Conservation (phyloP, 2,329 filamentous ascomycete genomes). For the Sordariomycetes sp. region DNA sequence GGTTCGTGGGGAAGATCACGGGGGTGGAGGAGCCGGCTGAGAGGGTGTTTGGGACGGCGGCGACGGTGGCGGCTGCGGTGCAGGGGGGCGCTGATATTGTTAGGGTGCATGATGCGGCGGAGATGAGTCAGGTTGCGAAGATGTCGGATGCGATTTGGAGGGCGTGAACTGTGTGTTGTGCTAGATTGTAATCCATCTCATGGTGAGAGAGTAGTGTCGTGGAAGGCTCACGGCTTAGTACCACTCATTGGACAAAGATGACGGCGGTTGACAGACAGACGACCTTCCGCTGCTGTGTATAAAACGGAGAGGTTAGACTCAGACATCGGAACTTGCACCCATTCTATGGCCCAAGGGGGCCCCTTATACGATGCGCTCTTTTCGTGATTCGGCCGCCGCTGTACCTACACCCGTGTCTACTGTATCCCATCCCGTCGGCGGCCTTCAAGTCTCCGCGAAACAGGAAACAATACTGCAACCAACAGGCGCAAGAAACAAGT, state of each 20-base stretch:
- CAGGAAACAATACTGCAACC: not conserved
- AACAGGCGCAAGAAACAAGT: not conserved
- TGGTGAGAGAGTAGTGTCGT: not conserved
- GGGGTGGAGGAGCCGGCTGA: constrained; percentile 58
- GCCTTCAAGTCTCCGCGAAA: no score
- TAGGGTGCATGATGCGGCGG: constrained; percentile 76
- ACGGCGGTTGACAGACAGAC: no score
- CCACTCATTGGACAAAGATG: not conserved
- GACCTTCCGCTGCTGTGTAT: no score
- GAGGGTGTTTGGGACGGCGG: constrained; percentile 75
- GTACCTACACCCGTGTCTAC: no score
- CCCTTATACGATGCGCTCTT: no score
- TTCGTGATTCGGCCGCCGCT: no score
- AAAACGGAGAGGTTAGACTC: no score
- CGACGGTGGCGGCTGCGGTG: constrained; percentile 73
- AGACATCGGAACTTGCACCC: no score
- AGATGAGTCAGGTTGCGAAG: constrained; percentile 73
- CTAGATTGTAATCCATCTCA: not conserved
- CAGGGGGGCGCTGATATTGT: constrained; percentile 84
- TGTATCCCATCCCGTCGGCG: no score
- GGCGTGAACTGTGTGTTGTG: not conserved
- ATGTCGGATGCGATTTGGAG: constrained; percentile 94
- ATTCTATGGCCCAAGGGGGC: no score
- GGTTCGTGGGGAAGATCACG: constrained; percentile 75
- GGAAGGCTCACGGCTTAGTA: not conserved